Base-by-base conservation (phyloP, 371 early-diverging fungal genomes). In the Batkoa obscura region DNA sequence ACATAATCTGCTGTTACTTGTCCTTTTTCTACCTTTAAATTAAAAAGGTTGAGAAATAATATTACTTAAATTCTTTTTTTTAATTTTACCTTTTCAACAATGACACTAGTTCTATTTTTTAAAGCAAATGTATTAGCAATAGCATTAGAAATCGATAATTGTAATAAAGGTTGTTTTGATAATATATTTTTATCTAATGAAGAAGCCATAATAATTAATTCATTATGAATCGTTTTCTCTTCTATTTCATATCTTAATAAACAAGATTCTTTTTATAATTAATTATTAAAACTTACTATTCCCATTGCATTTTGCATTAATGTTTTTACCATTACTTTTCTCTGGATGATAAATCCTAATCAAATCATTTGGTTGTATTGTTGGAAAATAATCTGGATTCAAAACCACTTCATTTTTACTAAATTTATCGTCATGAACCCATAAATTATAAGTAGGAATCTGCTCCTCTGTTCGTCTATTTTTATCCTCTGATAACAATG, bases 341-440 rank as follows among this genome's bases (percentile, higher is more conserved):
- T n/a, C 57, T 6, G 72, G 68, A 46, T 69, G 66, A 52, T 65
- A 68, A 30, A 88, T 70, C 57, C 78, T 75, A 13, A 94, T 71
- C 33, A 90, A 68, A 60, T 92, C 90, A 38, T 90, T 89, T 23
- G 75, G 74, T 32, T 72, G 64, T 34, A 86, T 67, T 23, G 72
- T 75, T 0, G 90, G 84, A 55, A 94, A 84, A 52, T 68, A 73
- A 50, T 83, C 77, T 3, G 90, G 86, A 64, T 88, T 86, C 42
- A 94, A 66, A 12, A 91, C 73, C 47, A 90, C 74, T 54, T 91
- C 91, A 35, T 75, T 78, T 32, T 72, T 61, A 8, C 80, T 81
- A 63, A 73, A 79, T 32, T 70, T 60, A 5, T 77, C 76, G 38
- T 74, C 74, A 59, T 87, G 85, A 1, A 83, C 72, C 65, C 75